These are phyloP conservation scores for Beauveria australis DNA, from an alignment of 2,329 filamentous ascomycete species.

Conservation along the genomic window DNA sequence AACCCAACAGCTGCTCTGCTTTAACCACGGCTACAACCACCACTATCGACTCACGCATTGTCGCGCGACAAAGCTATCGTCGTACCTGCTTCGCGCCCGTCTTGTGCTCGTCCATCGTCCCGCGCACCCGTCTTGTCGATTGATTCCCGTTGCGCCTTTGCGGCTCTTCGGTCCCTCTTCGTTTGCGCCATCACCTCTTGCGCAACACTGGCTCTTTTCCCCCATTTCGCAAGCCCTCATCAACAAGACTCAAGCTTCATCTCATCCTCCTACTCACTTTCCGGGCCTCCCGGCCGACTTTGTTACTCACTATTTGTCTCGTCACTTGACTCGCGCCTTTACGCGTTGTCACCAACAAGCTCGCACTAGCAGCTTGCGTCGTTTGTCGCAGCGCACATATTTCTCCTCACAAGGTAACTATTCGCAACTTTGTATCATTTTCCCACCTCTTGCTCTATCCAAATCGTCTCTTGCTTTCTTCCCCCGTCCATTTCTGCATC, in stretches of 20 bases:
- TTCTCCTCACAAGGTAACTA: slow-evolving; percentile 1
- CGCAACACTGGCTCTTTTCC: neutral
- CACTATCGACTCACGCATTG: neutral
- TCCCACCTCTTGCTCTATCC: neutral
- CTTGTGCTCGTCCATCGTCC: neutral
- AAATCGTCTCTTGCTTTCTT: neutral
- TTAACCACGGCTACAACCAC: neutral
- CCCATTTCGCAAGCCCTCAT: neutral
- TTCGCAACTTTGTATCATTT: neutral
- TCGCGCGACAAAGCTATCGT: neutral
- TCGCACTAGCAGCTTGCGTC: slow-evolving; percentile 5
- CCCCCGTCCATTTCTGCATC: neutral
- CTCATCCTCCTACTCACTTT: neutral
- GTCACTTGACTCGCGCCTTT: neutral
- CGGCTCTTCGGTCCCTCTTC: neutral
- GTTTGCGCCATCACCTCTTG: neutral
- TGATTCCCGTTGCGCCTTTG: neutral
- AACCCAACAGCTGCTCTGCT: neutral
- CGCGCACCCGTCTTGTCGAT: neutral
- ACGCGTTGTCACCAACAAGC: slow-evolving; percentile 6
- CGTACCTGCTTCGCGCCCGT: neutral
- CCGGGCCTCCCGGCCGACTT: neutral
- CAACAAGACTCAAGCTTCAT: neutral
- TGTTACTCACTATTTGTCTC: neutral
- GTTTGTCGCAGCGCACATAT: neutral